Evolutionary conservation across 805 yeast species (phyloP), one percentile per base, ranked within the genome.

Genomic region (Saccharomycopsis oosterbeekiorum): DNA sequence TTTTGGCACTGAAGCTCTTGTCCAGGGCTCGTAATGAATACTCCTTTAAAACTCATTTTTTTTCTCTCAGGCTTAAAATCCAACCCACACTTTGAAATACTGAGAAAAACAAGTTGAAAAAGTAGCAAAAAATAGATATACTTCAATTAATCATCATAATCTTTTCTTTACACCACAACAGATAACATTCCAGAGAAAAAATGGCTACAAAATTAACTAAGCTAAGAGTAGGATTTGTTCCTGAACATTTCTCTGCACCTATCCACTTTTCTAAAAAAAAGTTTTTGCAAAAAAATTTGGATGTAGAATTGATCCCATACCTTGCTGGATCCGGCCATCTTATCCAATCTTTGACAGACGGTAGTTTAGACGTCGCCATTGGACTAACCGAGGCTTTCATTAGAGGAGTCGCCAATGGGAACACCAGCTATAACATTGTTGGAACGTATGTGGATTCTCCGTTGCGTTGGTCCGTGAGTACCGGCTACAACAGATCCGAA

Each of bases 351-450:
- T 75, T 92, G 58, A 82, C 83, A 64, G 79, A 74, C 17, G 77
- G 80, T 11, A 81, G 84, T 51, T 80, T 90, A 41, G 94, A 91
- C 68, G 76, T 88, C 58, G 96, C 96, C 37, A 81, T 92, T 68
- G 97, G 97, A 0, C 78, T 91, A 59, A 91, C 97, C 3, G 97
- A 91, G 71, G 97, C 96, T 0, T 91, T 91, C 73, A 84, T 92
- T 2, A 83, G 94, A 36, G 96, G 93, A 19, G 75, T 87, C 57
- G 88, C 89, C 26, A 84, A 87, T 64, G 92, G 91, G 0, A 81
- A 81, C 65, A 79, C 78, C 39, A 63, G 64, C 11, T 90, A 86
- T 72, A 80, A 84, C 66, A 77, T 89, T 10, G 79, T 84, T 2
- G 96, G 91, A 5, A 88, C 96, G 1, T 92, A 90, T 71, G 97